Evolutionary conservation across 768 basidiomycete genomes (phyloP), one percentile per base, ranked within the genome.

Genomic region (Stropharia rugosoannulata): DNA sequence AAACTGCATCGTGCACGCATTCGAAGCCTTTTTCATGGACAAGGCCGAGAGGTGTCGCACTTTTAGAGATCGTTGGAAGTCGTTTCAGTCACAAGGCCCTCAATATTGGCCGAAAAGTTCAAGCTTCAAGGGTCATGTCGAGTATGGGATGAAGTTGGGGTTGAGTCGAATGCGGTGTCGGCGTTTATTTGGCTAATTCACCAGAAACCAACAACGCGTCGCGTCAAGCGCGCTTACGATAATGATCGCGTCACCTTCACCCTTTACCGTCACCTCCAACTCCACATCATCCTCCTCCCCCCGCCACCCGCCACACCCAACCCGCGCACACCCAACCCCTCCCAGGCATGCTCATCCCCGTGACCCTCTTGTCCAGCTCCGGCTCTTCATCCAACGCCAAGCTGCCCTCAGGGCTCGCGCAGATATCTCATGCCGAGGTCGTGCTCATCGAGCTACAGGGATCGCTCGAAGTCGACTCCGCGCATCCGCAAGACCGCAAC

Each of bases 381-480:
- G 57, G 75, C 1, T 70, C 75, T 8, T 63, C 75, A 19, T 60
- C 67, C 7, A 70, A 67, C n/a, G 66, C 69, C 3, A 81, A 80
- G 62, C 79, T 92, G 4, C 85, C 89, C 0, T 77, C 86, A 1
- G 73, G 78, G 0, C 75, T 96, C 12, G 87, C 86, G 1, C 79
- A 80, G 54, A 80, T 95, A 41, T 92, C 91, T 13, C 79, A 89
- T 59, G 85, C 87, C 41, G 91, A 94, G 65, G 67, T 93, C 12
- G 84, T 93, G 40, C 74, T 98, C 4, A 81, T 98, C 51, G 95
- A 98, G 64, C 76, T 97, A 4, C 95, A 98, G 69, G 95, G 95
- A 49, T 75, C 79, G 48, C 78, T 97, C 37, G 85, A 89, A 43
- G 85, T 89, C 32, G 88, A 90, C 53, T 82, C 71, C 42, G 68